A percentile compares a stretch with the other conserved stretches of the same genome.
Evolutionary conservation across 139 green algal genomes (phyloP).

Genomic region (Haematococcus lacustris): DNA sequence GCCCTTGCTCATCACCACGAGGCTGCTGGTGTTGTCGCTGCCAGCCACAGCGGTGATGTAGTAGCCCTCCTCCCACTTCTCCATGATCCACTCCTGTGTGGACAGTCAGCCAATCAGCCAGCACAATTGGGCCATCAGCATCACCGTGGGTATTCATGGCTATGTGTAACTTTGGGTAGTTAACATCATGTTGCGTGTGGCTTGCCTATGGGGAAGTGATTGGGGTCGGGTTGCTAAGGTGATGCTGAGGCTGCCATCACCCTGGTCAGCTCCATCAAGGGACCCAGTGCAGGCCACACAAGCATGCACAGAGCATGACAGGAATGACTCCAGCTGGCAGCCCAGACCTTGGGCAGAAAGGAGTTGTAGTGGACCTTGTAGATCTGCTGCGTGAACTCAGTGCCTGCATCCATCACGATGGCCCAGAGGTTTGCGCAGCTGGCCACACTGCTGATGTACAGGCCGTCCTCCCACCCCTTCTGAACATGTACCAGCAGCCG

Average conservation of each 20-base stretch:
- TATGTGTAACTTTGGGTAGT: too few relatives aligned
- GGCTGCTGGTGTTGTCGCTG: constrained; percentile 50
- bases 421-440: constrained; percentile 95
- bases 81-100: constrained; percentile 94
- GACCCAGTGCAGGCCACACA: too few relatives aligned
- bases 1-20: constrained; percentile 89
- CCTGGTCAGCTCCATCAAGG: too few relatives aligned
- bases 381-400: constrained; percentile 96
- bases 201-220: too few relatives aligned
- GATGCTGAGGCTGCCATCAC: too few relatives aligned
- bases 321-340: too few relatives aligned
- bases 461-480: constrained; percentile 59
- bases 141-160: too few relatives aligned
- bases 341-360: constrained; percentile 42
- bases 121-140: too few relatives aligned
- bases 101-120: too few relatives aligned
- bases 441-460: constrained; percentile 90
- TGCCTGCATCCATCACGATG: constrained; percentile 76
- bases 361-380: constrained; percentile 89
- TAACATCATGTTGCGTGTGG: too few relatives aligned
- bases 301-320: too few relatives aligned
- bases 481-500: constrained; percentile 81
- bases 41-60: constrained; percentile 96
- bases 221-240: too few relatives aligned
- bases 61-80: constrained; percentile 97